phyloP scores from a whole-genome alignment of 257 asterid genomes.

The Solanum chmielewskii region DNA sequence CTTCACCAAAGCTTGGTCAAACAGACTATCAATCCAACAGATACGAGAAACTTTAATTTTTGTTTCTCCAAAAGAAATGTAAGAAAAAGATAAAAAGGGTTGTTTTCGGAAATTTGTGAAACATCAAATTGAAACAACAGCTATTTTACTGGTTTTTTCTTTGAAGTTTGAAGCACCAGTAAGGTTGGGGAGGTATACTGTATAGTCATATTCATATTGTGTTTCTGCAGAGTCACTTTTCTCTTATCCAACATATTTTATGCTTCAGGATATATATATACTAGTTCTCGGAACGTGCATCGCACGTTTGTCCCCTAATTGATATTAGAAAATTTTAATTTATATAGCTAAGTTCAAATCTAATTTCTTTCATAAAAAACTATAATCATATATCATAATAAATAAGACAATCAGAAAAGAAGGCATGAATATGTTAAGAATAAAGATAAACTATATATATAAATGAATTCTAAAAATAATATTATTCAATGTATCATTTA shows the following conservation, averaged over 20 bases:
- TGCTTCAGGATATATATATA: neutral
- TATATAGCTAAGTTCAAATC: no score
- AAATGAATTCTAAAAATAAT: no score
- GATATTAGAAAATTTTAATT: no score
- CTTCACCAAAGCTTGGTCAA: neutral
- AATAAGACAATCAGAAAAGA: no score
- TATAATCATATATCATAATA: no score
- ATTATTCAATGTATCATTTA: no score
- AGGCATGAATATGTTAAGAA: no score
- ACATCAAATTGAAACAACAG: neutral
- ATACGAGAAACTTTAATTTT: neutral
- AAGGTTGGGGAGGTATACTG: neutral
- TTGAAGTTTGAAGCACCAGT: no score
- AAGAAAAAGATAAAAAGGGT: neutral
- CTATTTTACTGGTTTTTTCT: neutral
- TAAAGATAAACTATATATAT: no score
- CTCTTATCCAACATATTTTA: neutral
- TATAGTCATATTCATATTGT: neutral
- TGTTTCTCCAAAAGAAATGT: neutral
- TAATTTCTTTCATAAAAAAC: no score
- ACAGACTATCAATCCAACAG: neutral
- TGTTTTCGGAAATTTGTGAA: neutral
- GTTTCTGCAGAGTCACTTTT: neutral
- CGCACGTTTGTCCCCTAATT: no score
- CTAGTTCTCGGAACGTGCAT: no score